phyloP scores from a whole-genome alignment of 257 asterid genomes.

The Cruciata laevipes region DNA sequence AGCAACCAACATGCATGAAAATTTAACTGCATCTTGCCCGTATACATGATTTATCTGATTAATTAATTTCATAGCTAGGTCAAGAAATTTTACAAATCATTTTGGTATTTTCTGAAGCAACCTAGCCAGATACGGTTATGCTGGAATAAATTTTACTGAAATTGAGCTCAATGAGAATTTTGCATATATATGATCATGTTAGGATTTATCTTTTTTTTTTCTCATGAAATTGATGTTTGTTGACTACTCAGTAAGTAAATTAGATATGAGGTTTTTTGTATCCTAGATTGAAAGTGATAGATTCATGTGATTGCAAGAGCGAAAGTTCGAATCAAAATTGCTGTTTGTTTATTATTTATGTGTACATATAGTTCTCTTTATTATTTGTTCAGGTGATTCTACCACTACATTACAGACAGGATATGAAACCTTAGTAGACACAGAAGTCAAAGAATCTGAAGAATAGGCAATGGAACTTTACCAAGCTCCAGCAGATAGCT shows the following conservation, averaged over 20 bases:
- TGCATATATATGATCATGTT: background rate
- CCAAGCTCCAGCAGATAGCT: too few species aligned
- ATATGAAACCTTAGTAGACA: too few species aligned
- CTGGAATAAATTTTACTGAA: background rate
- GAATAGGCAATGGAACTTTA: too few species aligned
- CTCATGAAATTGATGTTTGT: background rate
- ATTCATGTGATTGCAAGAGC: background rate
- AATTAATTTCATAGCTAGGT: background rate
- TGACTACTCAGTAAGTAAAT: too few species aligned
- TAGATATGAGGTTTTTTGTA: background rate
- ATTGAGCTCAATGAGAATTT: background rate
- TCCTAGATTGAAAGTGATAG: background rate
- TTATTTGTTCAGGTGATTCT: too few species aligned
- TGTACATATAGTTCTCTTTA: too few species aligned
- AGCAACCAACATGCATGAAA: background rate
- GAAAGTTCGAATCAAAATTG: background rate
- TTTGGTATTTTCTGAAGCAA: background rate
- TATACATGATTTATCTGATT: background rate
- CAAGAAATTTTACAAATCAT: background rate
- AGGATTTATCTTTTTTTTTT: too few species aligned
- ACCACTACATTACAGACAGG: too few species aligned
- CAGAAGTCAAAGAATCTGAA: too few species aligned
- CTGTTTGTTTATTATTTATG: background rate
- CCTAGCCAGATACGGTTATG: background rate
- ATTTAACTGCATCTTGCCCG: background rate